Evolutionary conservation across 2,329 filamentous ascomycete species (phyloP).

Genomic region (Apiospora marii): DNA sequence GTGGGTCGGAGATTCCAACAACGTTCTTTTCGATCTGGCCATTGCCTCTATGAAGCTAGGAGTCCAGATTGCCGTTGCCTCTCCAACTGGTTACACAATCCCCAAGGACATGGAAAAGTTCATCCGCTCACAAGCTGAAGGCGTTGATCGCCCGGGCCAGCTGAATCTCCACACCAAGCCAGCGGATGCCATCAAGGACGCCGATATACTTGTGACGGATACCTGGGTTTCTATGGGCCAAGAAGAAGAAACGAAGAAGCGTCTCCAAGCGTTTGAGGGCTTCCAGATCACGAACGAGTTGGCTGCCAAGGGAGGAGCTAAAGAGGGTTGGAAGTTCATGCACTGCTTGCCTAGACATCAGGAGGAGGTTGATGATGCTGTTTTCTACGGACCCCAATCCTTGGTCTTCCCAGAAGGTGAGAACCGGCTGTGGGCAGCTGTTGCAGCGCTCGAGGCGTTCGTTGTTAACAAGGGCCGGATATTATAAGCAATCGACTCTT

Average conservation of each 20-base stretch:
- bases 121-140: constrained; percentile 69
- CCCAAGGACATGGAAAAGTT: constrained; percentile 76
- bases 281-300: constrained; percentile 92
- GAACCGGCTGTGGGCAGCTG: constrained; percentile 91
- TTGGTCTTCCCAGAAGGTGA: constrained; percentile 94
- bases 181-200: constrained; percentile 83
- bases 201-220: constrained; percentile 92
- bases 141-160: constrained; percentile 66
- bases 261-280: constrained; percentile 82
- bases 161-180: constrained; percentile 80
- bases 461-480: constrained; percentile 94
- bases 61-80: constrained; percentile 85
- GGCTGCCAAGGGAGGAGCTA: constrained; percentile 84
- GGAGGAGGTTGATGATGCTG: constrained; percentile 93
- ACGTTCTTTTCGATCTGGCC: constrained; percentile 92
- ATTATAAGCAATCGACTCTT: constrained; percentile 35
- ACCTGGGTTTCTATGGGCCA: constrained; percentile 99
- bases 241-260: constrained; percentile 81
- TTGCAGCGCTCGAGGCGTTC: constrained; percentile 85
- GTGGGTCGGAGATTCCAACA: constrained; percentile 97
- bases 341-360: constrained; percentile 92
- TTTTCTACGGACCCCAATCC: constrained; percentile 87
- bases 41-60: constrained; percentile 89
- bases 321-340: constrained; percentile 95
- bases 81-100: constrained; percentile 85